Conservation (phyloP, 495 filamentous ascomycete genomes). For the Antarctomyces pellizariae region DNA sequence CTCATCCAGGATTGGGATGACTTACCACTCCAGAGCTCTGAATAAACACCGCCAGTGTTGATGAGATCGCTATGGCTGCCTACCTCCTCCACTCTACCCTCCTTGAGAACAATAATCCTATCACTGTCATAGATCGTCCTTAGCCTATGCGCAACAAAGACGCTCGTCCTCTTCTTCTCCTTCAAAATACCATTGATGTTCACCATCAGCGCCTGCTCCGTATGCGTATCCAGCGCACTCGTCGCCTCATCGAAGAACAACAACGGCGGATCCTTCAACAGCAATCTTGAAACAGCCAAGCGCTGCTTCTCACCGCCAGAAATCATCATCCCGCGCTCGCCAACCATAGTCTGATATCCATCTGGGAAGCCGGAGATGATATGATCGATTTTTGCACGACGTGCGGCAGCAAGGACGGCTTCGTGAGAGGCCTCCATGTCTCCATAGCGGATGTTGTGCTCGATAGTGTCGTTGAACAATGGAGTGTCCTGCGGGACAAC, state of each 20-base stretch:
- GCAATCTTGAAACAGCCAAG: slow-evolving; percentile 60
- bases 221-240: slow-evolving; percentile 85
- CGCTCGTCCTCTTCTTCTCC: slow-evolving; percentile 71
- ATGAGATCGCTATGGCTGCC: slow-evolving; percentile 75
- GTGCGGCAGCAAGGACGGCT: slow-evolving; percentile 49
- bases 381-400: slow-evolving; percentile 64
- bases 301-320: slow-evolving; percentile 93
- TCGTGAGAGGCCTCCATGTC: slow-evolving; percentile 54
- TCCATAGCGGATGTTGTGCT: slow-evolving; percentile 92
- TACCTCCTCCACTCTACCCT: slow-evolving; percentile 60
- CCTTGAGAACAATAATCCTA: slow-evolving; percentile 73
- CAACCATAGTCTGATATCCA: slow-evolving; percentile 79
- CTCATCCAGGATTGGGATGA: slow-evolving; percentile 5
- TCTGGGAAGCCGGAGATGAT: slow-evolving; percentile 56
- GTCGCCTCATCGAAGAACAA: slow-evolving; percentile 98
- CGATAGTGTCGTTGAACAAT: slow-evolving; percentile 85
- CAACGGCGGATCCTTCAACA: slow-evolving; percentile 79
- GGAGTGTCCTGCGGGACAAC: slow-evolving; percentile 96
- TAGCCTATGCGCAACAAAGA: slow-evolving; percentile 83
- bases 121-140: slow-evolving; percentile 90
- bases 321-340: slow-evolving; percentile 96
- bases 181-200: slow-evolving; percentile 88
- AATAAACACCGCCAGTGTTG: slow-evolving; percentile 58
- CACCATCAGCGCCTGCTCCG: slow-evolving; percentile 70
- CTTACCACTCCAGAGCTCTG: slow-evolving; percentile 75